Percentiles rank a stretch among this genome's conserved stretches.
Conservation (phyloP, 345 rosid genomes). For the Gossypium ekmanianum region DNA sequence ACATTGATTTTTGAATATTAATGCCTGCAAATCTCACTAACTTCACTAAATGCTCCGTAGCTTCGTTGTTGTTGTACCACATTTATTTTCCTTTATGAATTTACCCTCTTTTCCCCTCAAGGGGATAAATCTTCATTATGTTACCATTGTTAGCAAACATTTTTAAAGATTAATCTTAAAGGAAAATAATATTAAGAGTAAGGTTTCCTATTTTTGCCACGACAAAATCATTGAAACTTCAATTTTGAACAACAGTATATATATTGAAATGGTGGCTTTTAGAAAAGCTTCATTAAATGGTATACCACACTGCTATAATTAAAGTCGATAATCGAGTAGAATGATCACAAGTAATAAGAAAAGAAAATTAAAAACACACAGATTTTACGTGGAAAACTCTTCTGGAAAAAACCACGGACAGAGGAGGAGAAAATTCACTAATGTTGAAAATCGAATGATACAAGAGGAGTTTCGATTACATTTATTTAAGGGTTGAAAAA, state of each 20-base stretch:
- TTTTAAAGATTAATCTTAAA: background rate
- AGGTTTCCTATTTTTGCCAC: background rate
- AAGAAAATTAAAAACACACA: too few species aligned
- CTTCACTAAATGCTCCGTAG: background rate
- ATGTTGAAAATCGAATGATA: too few species aligned
- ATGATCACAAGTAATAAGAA: too few species aligned
- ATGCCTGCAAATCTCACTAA: background rate
- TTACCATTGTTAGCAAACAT: background rate
- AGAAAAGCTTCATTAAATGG: background rate
- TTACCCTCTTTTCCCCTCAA: background rate
- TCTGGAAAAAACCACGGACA: too few species aligned
- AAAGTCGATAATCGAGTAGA: too few species aligned
- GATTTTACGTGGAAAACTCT: rapidly evolving
- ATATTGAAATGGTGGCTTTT: too few species aligned
- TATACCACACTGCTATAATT: too few species aligned
- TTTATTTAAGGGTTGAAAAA: too few species aligned
- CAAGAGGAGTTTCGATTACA: too few species aligned
- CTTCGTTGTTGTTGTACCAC: background rate
- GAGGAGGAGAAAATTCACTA: too few species aligned
- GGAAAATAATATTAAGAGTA: too few species aligned
- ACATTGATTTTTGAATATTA: conserved; percentile 1
- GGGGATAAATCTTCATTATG: background rate
- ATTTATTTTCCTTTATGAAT: background rate
- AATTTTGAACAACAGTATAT: background rate
- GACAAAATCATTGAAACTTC: background rate